Percentiles rank a stretch among this genome's conserved stretches.
Conservation (phyloP, 106 monocot genomes). For the Chionographis japonica region DNA sequence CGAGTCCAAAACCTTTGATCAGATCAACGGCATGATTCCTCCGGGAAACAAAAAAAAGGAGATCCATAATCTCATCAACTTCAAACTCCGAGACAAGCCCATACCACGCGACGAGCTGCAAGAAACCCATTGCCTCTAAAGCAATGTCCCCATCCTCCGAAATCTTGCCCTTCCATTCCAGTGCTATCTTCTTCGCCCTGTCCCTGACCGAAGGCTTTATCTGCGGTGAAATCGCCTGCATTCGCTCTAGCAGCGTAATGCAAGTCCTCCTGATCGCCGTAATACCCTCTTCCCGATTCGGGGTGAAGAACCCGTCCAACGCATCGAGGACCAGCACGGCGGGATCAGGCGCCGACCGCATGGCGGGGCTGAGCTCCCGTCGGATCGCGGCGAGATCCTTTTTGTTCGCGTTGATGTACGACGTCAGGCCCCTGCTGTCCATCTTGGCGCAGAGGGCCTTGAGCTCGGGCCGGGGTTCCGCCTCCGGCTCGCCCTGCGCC, state of each 20-base stretch:
- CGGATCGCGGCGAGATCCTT: slow-evolving; percentile 20
- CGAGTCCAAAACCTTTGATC: slow-evolving; percentile 30
- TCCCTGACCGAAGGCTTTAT: slow-evolving; percentile 18
- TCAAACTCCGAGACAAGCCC: slow-evolving; percentile 30
- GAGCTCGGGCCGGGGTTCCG: slow-evolving; percentile 27
- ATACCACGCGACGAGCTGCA: slow-evolving; percentile 46
- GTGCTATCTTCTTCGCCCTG: slow-evolving; percentile 33
- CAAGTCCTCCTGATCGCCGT: slow-evolving; percentile 34
- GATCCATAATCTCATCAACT: slow-evolving; percentile 32
- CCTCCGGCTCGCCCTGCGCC: background rate
- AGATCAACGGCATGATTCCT: slow-evolving; percentile 39
- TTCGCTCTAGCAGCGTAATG: slow-evolving; percentile 38
- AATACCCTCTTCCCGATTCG: background rate
- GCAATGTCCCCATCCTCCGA: slow-evolving; percentile 16
- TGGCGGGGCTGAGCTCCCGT: slow-evolving; percentile 30
- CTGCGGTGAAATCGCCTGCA: slow-evolving; percentile 18
- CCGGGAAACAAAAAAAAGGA: slow-evolving; percentile 24
- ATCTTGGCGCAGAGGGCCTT: slow-evolving; percentile 30
- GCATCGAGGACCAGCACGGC: slow-evolving; percentile 41
- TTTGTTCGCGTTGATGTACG: slow-evolving; percentile 27
- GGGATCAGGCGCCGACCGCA: slow-evolving; percentile 34
- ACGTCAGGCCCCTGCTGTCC: slow-evolving; percentile 33
- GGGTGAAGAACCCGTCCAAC: slow-evolving; percentile 19
- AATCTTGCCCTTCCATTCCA: slow-evolving; percentile 46
- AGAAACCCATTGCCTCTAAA: slow-evolving; percentile 27